A percentile compares a stretch with the other conserved stretches of the same genome.
Evolutionary conservation across 179 eudicot genomes (phyloP).

Genomic region (Silene vulgaris): DNA sequence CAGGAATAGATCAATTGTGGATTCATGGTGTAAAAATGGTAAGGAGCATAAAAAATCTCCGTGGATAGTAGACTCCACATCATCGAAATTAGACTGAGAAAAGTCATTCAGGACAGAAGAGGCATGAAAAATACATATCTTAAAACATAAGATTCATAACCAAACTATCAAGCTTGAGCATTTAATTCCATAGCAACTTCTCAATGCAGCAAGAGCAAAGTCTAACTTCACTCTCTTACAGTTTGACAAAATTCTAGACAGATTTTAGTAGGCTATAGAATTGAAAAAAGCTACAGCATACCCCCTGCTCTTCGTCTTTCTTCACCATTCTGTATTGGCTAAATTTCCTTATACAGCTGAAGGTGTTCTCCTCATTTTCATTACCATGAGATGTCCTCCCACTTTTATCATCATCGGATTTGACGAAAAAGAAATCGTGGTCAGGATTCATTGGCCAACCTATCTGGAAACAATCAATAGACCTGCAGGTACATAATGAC

Average conservation of each 20-base stretch:
- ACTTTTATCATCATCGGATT: constrained; percentile 25
- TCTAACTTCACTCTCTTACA: neutral
- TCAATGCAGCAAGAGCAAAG: neutral
- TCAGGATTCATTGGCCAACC: constrained; percentile 87
- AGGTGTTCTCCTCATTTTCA: constrained; percentile 28
- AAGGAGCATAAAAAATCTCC: too few species aligned
- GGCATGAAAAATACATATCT: too few species aligned
- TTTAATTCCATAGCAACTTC: too few species aligned
- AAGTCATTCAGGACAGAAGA: too few species aligned
- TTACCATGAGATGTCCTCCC: constrained; percentile 10
- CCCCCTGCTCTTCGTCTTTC: constrained; percentile 60
- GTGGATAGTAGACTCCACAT: too few species aligned
- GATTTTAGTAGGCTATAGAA: neutral
- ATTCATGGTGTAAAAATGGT: too few species aligned
- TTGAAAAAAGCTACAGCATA: constrained; percentile 29
- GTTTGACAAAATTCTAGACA: neutral
- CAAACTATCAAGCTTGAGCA: too few species aligned
- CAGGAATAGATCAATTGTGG: too few species aligned
- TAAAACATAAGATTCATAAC: neutral
- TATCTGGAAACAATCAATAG: constrained; percentile 71
- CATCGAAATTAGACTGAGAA: too few species aligned
- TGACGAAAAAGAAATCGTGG: constrained; percentile 66
- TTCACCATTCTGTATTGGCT: constrained; percentile 32
- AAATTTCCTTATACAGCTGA: constrained; percentile 24
- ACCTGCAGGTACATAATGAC: constrained; percentile 46